phyloP scores from a whole-genome alignment of 2,329 filamentous ascomycete species.

The Penicillium sp. region DNA sequence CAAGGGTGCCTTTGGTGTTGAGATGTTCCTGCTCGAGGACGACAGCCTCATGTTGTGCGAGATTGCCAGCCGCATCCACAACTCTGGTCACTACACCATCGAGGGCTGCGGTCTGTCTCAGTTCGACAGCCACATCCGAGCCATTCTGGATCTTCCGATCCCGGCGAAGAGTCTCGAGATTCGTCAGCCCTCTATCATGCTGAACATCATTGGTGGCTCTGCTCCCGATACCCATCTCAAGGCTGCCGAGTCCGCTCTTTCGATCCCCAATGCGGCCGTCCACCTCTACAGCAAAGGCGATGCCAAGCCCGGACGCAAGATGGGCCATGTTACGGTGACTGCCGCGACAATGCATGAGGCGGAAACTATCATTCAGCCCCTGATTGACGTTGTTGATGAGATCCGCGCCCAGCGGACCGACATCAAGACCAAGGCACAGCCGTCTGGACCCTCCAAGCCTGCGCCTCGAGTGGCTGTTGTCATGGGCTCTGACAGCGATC shows the following conservation, averaged over 20 bases:
- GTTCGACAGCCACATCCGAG: slow-evolving; percentile 84
- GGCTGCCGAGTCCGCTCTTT: slow-evolving; percentile 59
- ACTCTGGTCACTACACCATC: slow-evolving; percentile 94
- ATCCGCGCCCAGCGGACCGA: slow-evolving; percentile 64
- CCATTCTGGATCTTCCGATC: slow-evolving; percentile 74
- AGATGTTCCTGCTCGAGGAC: slow-evolving; percentile 85
- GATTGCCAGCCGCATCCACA: slow-evolving; percentile 80
- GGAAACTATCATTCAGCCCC: slow-evolving; percentile 67
- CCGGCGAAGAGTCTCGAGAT: slow-evolving; percentile 51
- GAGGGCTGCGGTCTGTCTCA: slow-evolving; percentile 89
- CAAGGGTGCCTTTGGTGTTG: slow-evolving; percentile 91
- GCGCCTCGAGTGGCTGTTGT: slow-evolving; percentile 48
- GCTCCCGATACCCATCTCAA: slow-evolving; percentile 63
- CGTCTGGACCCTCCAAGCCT: slow-evolving; percentile 36
- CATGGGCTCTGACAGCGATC: slow-evolving; percentile 54
- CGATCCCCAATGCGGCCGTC: slow-evolving; percentile 63
- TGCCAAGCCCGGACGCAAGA: slow-evolving; percentile 86
- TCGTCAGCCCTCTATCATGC: slow-evolving; percentile 54
- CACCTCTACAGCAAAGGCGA: slow-evolving; percentile 90
- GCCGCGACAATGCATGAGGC: slow-evolving; percentile 67
- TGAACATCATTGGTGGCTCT: slow-evolving; percentile 60
- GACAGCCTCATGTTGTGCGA: slow-evolving; percentile 79
- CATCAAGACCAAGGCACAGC: slow-evolving; percentile 36
- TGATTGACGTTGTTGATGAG: slow-evolving; percentile 75
- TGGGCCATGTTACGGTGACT: slow-evolving; percentile 88